Conservation (phyloP, 176 grass and related monocot genomes). For the Rhynchospora breviuscula region DNA sequence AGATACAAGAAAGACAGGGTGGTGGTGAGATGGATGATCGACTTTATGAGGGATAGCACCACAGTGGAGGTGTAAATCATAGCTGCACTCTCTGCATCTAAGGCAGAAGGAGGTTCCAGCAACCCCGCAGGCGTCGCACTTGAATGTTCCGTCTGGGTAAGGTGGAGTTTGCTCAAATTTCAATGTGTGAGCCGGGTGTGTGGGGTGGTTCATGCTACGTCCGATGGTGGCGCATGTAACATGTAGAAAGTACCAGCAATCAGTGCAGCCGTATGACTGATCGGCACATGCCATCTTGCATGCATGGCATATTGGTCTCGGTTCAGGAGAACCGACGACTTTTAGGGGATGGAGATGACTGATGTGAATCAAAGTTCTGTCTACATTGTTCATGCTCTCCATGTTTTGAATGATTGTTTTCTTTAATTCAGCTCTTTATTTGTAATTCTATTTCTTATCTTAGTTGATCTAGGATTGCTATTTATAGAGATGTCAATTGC, state of each 20-base stretch:
- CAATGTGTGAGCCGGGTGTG: no score
- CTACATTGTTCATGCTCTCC: neutral
- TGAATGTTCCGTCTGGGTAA: neutral
- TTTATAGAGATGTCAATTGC: no score
- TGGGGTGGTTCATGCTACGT: no score
- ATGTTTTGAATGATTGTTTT: no score
- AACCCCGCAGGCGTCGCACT: neutral
- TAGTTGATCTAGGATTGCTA: no score
- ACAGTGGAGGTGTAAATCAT: conserved; percentile 11
- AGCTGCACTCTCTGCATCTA: conserved; percentile 1
- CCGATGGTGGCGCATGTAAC: neutral
- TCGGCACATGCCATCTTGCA: neutral
- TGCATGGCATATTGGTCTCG: neutral
- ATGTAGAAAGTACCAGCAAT: neutral
- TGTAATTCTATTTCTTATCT: no score
- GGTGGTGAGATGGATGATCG: neutral
- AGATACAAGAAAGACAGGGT: neutral
- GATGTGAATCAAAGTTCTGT: neutral
- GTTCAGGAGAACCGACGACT: neutral
- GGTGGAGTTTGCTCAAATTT: no score
- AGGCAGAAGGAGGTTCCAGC: neutral
- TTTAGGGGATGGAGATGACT: neutral
- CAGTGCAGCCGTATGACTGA: neutral
- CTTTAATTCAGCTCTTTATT: neutral
- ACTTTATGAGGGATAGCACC: neutral